Conservation (phyloP, 139 green algal species). For the Chlorella sp. region DNA sequence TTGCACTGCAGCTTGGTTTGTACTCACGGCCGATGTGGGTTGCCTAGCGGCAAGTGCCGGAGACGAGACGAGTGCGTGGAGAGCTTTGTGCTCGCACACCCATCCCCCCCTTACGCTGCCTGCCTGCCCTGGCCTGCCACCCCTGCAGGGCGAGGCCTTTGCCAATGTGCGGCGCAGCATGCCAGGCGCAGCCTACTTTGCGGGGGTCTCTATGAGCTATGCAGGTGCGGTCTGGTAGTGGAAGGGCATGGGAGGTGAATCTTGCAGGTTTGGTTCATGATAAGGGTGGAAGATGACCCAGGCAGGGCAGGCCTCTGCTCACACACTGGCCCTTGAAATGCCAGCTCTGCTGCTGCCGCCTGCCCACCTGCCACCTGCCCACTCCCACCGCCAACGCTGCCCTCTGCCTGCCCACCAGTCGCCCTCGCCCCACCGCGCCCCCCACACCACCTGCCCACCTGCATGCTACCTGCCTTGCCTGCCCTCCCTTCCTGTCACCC, state of each 20-base stretch:
- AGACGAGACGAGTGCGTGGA: neutral
- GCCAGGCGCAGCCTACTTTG: conserved; percentile 43
- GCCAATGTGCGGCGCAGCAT: conserved; percentile 51
- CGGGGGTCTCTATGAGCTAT: conserved; percentile 73
- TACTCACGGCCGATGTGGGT: neutral
- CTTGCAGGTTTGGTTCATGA: neutral
- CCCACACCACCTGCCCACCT: neutral
- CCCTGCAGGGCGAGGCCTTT: conserved; percentile 79
- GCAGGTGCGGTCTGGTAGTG: neutral
- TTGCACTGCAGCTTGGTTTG: neutral
- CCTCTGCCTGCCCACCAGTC: too few relatives aligned
- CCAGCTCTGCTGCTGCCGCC: neutral
- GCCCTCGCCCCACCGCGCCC: neutral
- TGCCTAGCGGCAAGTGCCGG: neutral
- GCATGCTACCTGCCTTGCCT: neutral
- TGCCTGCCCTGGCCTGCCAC: neutral
- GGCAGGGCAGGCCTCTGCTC: neutral
- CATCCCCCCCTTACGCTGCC: neutral
- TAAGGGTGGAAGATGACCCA: neutral
- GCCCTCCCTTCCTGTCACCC: neutral
- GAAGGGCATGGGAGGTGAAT: neutral
- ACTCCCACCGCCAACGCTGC: too few relatives aligned
- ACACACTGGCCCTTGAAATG: neutral
- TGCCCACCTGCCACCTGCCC: neutral
- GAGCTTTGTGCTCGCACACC: neutral